Percentiles rank a stretch among this genome's conserved stretches.
These are phyloP conservation scores for Fusarium nodosum DNA, from an alignment of 2,329 filamentous ascomycete genomes.

Conservation along the genomic window DNA sequence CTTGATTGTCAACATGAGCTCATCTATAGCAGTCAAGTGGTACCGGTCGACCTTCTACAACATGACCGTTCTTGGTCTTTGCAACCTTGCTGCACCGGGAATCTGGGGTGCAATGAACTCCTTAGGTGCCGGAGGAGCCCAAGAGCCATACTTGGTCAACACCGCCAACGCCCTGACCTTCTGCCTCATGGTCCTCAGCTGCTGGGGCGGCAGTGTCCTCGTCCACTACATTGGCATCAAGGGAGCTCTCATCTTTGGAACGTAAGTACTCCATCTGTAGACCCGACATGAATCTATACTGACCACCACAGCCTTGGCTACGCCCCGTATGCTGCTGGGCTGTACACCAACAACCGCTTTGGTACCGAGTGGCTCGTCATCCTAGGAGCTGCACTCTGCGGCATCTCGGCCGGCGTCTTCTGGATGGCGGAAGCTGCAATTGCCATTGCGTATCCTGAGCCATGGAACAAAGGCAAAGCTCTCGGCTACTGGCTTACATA, in stretches of 20 bases:
- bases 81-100: constrained; percentile 77
- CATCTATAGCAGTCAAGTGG: constrained; percentile 69
- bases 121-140: constrained; percentile 77
- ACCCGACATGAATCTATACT: not conserved
- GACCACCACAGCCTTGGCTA: constrained; percentile 68
- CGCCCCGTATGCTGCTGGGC: constrained; percentile 76
- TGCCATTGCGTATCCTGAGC: constrained; percentile 78
- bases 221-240: constrained; percentile 79
- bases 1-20: not conserved
- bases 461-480: constrained; percentile 73
- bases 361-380: constrained; percentile 77
- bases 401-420: constrained; percentile 78
- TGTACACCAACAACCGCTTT: constrained; percentile 80
- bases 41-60: constrained; percentile 80
- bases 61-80: constrained; percentile 77
- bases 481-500: constrained; percentile 77
- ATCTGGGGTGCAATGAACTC: constrained; percentile 83
- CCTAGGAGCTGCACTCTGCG: constrained; percentile 76
- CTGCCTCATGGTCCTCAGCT: constrained; percentile 79
- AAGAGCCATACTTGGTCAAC: constrained; percentile 69
- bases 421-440: constrained; percentile 83
- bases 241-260: constrained; percentile 77
- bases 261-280: constrained; percentile 56
- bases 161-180: constrained; percentile 79
- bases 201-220: constrained; percentile 73